These are phyloP conservation scores for Leishmania major DNA, from an alignment of 208 protist species.

Conservation along the genomic window DNA sequence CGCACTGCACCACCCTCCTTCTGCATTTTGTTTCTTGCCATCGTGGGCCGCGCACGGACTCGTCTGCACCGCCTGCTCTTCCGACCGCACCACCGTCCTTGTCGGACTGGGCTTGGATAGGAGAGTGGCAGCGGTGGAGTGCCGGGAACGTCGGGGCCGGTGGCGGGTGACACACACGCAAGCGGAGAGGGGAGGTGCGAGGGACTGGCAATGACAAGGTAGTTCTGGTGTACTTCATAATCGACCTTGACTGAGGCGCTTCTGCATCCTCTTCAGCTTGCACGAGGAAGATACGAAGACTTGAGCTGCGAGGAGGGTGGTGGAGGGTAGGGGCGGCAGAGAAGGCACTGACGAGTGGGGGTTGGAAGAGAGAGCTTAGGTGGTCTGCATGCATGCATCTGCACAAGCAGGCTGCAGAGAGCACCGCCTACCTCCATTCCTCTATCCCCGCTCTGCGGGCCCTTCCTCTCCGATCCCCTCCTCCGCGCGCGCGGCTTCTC, in stretches of 20 bases:
- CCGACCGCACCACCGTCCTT: neutral
- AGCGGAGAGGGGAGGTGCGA: neutral
- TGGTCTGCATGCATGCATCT: neutral
- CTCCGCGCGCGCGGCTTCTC: neutral
- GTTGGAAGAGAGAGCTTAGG: neutral
- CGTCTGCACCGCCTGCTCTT: neutral
- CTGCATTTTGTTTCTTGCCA: neutral
- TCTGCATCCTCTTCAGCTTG: constrained; percentile 17
- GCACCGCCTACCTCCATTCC: neutral
- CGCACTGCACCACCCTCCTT: neutral
- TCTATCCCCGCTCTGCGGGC: neutral
- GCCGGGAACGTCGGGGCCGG: neutral
- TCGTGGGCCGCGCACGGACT: neutral
- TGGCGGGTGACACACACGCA: neutral
- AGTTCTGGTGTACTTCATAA: constrained; percentile 24
- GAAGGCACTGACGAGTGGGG: neutral
- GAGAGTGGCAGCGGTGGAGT: neutral
- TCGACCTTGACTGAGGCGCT: constrained; percentile 23
- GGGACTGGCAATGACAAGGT: constrained; percentile 30
- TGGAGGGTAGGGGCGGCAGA: neutral
- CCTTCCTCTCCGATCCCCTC: neutral
- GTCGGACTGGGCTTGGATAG: neutral
- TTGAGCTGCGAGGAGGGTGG: neutral
- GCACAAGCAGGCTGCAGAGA: neutral
- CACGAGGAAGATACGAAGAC: neutral